phyloP scores from a whole-genome alignment of 345 rosid species.

The Populus alba region DNA sequence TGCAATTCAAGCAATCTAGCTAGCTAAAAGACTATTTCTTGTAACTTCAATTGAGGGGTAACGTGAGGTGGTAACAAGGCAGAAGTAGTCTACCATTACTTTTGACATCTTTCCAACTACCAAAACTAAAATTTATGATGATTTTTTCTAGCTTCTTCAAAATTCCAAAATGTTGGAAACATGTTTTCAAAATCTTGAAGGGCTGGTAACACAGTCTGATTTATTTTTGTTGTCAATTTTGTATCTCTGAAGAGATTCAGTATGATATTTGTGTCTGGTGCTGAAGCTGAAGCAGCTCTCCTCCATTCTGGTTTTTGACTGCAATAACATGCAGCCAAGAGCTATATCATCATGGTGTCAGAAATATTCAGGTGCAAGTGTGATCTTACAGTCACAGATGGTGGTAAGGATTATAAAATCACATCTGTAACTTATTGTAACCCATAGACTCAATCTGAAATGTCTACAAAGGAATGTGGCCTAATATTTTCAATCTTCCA shows the following conservation, averaged over 20 bases:
- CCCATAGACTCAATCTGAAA: background rate
- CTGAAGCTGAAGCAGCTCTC: background rate
- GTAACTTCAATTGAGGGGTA: too few species aligned
- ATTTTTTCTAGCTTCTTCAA: background rate
- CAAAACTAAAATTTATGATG: too few species aligned
- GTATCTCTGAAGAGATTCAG: background rate
- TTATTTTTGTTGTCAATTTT: too few species aligned
- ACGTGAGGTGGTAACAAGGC: background rate
- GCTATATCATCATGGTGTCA: background rate
- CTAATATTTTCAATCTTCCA: too few species aligned
- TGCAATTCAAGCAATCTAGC: too few species aligned
- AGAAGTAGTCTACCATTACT: background rate
- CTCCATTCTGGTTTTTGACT: background rate
- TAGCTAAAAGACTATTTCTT: too few species aligned
- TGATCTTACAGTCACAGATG: background rate
- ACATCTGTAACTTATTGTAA: too few species aligned
- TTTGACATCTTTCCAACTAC: too few species aligned
- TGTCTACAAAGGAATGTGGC: too few species aligned
- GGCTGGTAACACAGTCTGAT: background rate
- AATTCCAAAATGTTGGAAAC: background rate
- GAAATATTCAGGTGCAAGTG: background rate
- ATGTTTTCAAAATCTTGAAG: background rate
- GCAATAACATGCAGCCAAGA: background rate
- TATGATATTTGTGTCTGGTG: background rate
- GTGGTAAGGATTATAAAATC: background rate